Conservation (phyloP, 768 basidiomycete genomes). For the Russula sp. region DNA sequence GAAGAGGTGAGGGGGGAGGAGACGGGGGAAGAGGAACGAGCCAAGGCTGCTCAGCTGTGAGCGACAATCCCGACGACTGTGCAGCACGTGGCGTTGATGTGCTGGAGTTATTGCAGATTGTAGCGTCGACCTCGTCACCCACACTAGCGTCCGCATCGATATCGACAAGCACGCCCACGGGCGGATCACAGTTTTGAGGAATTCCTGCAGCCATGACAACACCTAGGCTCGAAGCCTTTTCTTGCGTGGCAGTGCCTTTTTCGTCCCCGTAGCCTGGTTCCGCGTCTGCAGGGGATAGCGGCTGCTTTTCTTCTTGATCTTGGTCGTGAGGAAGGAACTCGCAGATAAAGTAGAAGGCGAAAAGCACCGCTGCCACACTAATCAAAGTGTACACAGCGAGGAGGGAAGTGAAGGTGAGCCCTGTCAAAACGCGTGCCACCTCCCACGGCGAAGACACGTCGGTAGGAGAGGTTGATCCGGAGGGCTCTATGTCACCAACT, state of each 20-base stretch:
- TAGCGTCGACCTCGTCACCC: constrained; percentile 11
- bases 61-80: constrained; percentile 11
- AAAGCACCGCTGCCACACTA: constrained; percentile 27
- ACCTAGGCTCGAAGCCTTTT: background rate
- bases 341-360: constrained; percentile 19
- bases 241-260: constrained; percentile 4
- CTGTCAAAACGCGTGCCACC: constrained; percentile 4
- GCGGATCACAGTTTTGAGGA: background rate
- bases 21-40: constrained; percentile 23
- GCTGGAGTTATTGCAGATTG: background rate
- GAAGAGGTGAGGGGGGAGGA: constrained; percentile 25
- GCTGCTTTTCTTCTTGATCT: constrained; percentile 24
- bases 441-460: background rate
- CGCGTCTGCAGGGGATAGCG: background rate
- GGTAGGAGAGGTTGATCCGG: background rate
- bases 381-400: constrained; percentile 22
- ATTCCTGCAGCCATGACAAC: background rate
- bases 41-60: constrained; percentile 12
- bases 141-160: constrained; percentile 9
- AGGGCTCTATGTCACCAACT: constrained; percentile 3
- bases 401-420: constrained; percentile 10
- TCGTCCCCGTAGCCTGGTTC: constrained; percentile 12
- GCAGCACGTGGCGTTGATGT: background rate
- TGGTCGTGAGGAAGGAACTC: constrained; percentile 25
- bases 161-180: constrained; percentile 10